Evolutionary conservation across 2,329 filamentous ascomycete species (phyloP).

Genomic region (Tolypocladium tropicale): DNA sequence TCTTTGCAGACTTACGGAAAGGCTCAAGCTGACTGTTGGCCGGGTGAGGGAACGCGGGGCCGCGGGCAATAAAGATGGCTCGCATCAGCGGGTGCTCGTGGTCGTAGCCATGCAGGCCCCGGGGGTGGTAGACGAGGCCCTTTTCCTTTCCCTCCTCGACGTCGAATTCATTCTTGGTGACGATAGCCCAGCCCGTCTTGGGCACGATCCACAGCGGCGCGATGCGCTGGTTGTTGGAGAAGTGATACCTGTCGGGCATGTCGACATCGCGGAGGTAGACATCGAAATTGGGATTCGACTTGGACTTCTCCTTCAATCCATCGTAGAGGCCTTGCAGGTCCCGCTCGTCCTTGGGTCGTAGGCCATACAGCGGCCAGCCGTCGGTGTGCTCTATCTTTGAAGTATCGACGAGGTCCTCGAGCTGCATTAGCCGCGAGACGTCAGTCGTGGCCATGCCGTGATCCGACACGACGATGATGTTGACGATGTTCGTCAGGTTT

Average conservation of each 20-base stretch:
- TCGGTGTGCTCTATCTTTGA: constrained; percentile 72
- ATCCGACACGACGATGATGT: constrained; percentile 91
- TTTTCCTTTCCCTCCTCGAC: constrained; percentile 53
- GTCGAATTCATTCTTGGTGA: constrained; percentile 69
- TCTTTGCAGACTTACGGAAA: constrained; percentile 60
- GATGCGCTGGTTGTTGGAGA: constrained; percentile 77
- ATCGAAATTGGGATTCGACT: constrained; percentile 60
- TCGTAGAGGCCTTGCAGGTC: constrained; percentile 61
- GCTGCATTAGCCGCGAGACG: constrained; percentile 66
- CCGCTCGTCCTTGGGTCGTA: constrained; percentile 63
- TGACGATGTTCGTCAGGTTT: constrained; percentile 83
- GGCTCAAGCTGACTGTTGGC: constrained; percentile 68
- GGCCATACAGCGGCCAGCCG: constrained; percentile 86
- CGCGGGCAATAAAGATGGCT: constrained; percentile 85
- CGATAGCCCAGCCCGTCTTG: constrained; percentile 86
- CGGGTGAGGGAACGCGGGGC: constrained; percentile 81
- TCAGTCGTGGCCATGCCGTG: constrained; percentile 97
- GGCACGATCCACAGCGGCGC: constrained; percentile 93
- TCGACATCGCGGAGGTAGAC: constrained; percentile 78
- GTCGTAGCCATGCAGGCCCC: constrained; percentile 88
- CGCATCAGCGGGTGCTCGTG: constrained; percentile 92
- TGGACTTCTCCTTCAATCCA: constrained; percentile 43
- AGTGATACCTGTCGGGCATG: constrained; percentile 92
- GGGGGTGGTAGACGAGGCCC: constrained; percentile 62
- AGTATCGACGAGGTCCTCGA: constrained; percentile 80